Evolutionary conservation across 2,329 filamentous ascomycete species (phyloP).

Genomic region (Verruconis gallopava): DNA sequence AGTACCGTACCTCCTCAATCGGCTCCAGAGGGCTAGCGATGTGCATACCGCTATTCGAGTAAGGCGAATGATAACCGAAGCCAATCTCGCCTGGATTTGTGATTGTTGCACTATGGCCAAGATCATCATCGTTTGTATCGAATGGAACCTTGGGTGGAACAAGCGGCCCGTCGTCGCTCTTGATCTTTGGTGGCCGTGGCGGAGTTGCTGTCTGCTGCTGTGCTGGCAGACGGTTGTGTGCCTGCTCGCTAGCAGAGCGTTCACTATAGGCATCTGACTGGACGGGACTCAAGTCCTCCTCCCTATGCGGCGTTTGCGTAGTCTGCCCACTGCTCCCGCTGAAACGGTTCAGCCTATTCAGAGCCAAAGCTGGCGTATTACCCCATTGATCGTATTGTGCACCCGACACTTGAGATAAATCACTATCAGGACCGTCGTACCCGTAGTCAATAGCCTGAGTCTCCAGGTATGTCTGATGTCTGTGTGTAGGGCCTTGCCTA

Average conservation of each 20-base stretch:
- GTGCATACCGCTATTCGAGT: conserved; percentile 7
- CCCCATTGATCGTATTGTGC: conserved; percentile 31
- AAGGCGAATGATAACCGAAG: conserved; percentile 16
- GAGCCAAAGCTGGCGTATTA: conserved; percentile 29
- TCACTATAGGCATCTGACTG: conserved; percentile 25
- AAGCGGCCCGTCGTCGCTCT: conserved; percentile 45
- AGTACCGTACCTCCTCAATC: conserved; percentile 39
- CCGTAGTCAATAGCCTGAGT: conserved; percentile 58
- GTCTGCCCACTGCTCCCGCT: conserved; percentile 20
- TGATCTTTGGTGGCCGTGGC: conserved; percentile 39
- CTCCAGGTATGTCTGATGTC: conserved; percentile 62
- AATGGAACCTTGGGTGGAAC: conserved; percentile 33
- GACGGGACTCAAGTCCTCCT: conserved; percentile 25
- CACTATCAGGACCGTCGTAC: conserved; percentile 15
- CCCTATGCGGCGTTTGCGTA: conserved; percentile 12
- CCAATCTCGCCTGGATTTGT: conserved; percentile 12
- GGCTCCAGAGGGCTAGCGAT: conserved; percentile 29
- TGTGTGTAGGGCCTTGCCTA: conserved; percentile 57
- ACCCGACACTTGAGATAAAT: background rate
- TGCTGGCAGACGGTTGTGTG: conserved; percentile 16
- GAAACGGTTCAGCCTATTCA: conserved; percentile 23
- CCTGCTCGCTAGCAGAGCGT: conserved; percentile 26
- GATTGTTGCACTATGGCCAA: conserved; percentile 16
- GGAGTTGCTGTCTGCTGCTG: conserved; percentile 16
- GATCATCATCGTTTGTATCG: conserved; percentile 21